Conservation (phyloP, 2,329 filamentous ascomycete genomes). For the Cladosporium halotolerans region DNA sequence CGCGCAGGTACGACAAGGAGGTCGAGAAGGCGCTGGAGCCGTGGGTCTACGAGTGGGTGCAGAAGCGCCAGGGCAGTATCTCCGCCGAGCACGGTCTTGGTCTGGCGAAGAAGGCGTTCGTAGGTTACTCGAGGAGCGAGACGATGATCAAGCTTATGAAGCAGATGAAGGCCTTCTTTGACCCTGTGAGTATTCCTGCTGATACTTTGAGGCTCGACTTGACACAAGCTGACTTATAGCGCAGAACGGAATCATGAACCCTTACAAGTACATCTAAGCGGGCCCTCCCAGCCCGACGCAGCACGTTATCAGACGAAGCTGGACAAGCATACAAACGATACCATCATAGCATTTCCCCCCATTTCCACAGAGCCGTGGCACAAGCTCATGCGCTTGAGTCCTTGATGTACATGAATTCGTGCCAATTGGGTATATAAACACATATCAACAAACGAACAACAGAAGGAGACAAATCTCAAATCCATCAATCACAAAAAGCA, state of each 20-base stretch:
- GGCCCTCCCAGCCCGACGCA: too few relatives aligned
- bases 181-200: conserved; percentile 62
- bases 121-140: conserved; percentile 84
- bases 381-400: too few relatives aligned
- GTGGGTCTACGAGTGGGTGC: conserved; percentile 96
- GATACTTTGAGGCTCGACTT: background rate
- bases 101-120: conserved; percentile 90
- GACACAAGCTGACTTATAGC: conserved; percentile 15
- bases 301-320: too few relatives aligned
- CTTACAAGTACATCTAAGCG: conserved; percentile 78
- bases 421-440: too few relatives aligned
- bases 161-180: conserved; percentile 88
- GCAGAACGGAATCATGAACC: conserved; percentile 97
- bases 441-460: too few relatives aligned
- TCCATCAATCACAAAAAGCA: too few relatives aligned
- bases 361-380: too few relatives aligned
- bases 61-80: conserved; percentile 81
- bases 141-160: conserved; percentile 89
- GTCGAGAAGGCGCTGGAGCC: conserved; percentile 88
- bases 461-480: too few relatives aligned
- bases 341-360: too few relatives aligned
- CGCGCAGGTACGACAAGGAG: conserved; percentile 73
- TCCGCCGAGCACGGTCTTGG: conserved; percentile 94
- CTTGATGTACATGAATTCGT: too few relatives aligned
- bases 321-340: too few relatives aligned